These are phyloP conservation scores for Cenococcum geophilum DNA, from an alignment of 495 filamentous ascomycete genomes.

Conservation along the genomic window DNA sequence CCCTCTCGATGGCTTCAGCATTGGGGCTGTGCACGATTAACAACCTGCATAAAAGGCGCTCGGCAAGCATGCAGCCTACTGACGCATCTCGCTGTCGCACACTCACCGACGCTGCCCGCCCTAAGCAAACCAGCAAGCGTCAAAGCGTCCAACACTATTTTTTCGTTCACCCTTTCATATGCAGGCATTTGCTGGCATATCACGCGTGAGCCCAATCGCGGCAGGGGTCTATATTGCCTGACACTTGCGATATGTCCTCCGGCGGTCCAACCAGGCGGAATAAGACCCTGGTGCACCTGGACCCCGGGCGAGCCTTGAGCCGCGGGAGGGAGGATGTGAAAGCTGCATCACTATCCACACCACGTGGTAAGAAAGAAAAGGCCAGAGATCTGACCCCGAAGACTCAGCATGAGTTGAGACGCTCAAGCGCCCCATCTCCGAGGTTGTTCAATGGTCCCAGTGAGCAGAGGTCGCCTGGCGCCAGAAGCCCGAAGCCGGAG, in stretches of 20 bases:
- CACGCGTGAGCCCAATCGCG: conserved; percentile 3
- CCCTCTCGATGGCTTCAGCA: background rate
- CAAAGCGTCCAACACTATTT: background rate
- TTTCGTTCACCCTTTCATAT: background rate
- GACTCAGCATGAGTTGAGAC: background rate
- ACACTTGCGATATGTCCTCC: background rate
- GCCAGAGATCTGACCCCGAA: background rate
- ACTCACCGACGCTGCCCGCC: background rate
- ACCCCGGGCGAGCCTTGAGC: background rate
- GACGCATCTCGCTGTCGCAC: background rate
- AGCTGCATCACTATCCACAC: background rate
- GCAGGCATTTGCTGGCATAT: conserved; percentile 2
- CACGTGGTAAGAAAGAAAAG: conserved; percentile 2
- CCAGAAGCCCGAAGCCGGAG: conserved; percentile 1
- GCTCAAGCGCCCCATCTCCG: conserved; percentile 2
- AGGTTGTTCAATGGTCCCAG: conserved; percentile 1
- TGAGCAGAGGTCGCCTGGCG: conserved; percentile 1
- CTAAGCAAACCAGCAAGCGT: background rate
- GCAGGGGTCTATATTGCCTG: background rate
- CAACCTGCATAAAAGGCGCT: conserved; percentile 4
- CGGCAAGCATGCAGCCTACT: conserved; percentile 8
- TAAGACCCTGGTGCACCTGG: conserved; percentile 3
- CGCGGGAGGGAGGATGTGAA: background rate
- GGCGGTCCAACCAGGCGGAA: background rate
- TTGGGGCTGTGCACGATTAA: conserved; percentile 3